Base-by-base conservation (phyloP, 257 asterid species). In the Solanum appendiculatum region DNA sequence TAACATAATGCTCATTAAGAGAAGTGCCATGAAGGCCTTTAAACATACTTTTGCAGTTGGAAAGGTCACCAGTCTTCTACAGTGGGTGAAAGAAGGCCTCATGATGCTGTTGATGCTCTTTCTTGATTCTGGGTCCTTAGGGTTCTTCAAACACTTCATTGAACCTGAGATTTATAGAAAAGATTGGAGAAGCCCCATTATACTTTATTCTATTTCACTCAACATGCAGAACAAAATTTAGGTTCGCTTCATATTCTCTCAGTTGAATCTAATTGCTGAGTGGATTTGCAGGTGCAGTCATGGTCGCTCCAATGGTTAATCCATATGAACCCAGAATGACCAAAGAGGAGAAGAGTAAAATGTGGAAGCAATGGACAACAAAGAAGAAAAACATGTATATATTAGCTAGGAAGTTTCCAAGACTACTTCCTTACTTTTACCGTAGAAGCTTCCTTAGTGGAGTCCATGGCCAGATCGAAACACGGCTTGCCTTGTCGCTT, bases 291-390 rank as follows among this genome's bases (percentile, higher is more conserved):
- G 99, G 99, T 90, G 99, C 99, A 39, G 86, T 95, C 88, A 92
- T 97, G 95, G 91, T 97, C 87, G 98, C 98, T 85, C 99, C 99
- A 75, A 89, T 95, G 96, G 92, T 97, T 78, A 97, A 93, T 91
- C 98, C 99, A 82, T 97, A 97, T 73, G 99, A 97, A 88, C 94
- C 95, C 27, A 93, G 91, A 66, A 92, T 97, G 93, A 92, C 90
- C 58, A 95, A 94, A 89, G 95, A 86, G 88, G 99, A 97, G 93
- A 91, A 90, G 81, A 93, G 94, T 66, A 89, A 88, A 91, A 95
- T 94, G 69, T 97, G 99, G 99, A 92, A 91, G 36, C 93, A 88
- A 63, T 95, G 98, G 98, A 91, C 94, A 36, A 48, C 89, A 46
- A 93, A 90, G 92, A 95, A 88, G 91, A 95, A 88, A 89, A 31